Base-by-base conservation (phyloP, 768 basidiomycete species). In the Amyloporia xantha region DNA sequence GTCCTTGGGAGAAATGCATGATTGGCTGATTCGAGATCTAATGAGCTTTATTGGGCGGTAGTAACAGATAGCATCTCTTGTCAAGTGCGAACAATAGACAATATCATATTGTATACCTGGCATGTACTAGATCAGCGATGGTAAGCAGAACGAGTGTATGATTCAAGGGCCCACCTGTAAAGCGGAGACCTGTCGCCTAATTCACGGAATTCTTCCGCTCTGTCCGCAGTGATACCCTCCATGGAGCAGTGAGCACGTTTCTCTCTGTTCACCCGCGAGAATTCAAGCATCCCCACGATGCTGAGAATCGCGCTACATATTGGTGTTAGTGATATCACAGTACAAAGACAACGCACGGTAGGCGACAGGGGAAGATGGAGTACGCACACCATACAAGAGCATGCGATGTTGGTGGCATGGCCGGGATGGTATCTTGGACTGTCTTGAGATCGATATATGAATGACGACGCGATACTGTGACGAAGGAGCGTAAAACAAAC, bases 401-500 rank as follows among this genome's bases (percentile, higher is more conserved):
- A 47, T 7, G 39, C 48, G 27, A 54, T 50, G 24, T 35, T 45
- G 1, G 53, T 54, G 2, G 44, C 53, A 28, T 54, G 53, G n/a
- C 53, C 53, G 2, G 53, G 53, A 24, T 39, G 53, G 41, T 54
- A 54, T 24, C 53, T 30, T 17, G 53, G 53, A 48, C 48, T 54
- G 28, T 54, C 53, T 28, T 54, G 48, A 11, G 48, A 41, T 7
- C 53, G 44, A 47, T 73, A 75, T 30, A 74, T 58, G 52, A 69
- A 74, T 10, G 72, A 74, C 3, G 72, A 68, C 48, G 68, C 30
- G 15, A 33, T 33, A 7, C 30, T 33, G 30, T n/a, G n/a, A n/a
- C n/a, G n/a, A n/a, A n/a, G 2, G 67, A 72, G 5, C 66, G 68
- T 26, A 66, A 19, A 64, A 17, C 15, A 25, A 1, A 5, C 2